Conservation (phyloP, 257 asterid genomes). For the Paulownia fortunei region DNA sequence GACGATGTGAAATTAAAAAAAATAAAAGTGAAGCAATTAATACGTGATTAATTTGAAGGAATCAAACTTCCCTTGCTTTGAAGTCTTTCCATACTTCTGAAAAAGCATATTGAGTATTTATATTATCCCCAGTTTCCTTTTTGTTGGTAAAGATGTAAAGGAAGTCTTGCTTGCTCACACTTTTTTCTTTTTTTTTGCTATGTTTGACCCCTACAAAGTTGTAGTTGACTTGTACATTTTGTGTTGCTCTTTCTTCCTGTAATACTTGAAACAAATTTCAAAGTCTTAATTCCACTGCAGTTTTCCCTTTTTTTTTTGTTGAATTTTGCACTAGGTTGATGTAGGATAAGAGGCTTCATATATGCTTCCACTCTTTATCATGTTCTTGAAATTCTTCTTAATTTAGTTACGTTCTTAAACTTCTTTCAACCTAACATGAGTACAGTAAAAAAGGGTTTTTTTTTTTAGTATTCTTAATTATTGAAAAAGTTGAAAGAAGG, state of each 20-base stretch:
- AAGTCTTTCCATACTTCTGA: constrained; percentile 29
- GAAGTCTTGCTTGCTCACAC: constrained; percentile 2
- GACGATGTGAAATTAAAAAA: no score
- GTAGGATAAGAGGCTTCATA: background rate
- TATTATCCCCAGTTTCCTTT: background rate
- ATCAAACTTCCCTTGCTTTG: constrained; percentile 15
- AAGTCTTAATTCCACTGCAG: constrained; percentile 32
- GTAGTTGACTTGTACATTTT: constrained; percentile 19
- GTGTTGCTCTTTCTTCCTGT: background rate
- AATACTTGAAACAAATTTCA: constrained; percentile 12
- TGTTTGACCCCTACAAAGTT: background rate
- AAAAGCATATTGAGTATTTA: constrained; percentile 23
- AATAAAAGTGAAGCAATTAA: no score
- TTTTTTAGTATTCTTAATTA: no score
- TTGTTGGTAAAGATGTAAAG: background rate
- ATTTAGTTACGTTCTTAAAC: no score
- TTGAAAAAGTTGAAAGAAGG: no score
- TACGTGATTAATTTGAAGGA: background rate
- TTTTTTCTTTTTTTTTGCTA: background rate
- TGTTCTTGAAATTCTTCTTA: background rate
- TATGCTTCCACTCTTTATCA: background rate
- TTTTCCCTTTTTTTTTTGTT: background rate
- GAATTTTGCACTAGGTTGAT: constrained; percentile 7
- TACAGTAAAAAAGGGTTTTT: no score
- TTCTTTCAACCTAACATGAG: no score